phyloP scores from a whole-genome alignment of 768 basidiomycete species.

The Suillus decipiens region DNA sequence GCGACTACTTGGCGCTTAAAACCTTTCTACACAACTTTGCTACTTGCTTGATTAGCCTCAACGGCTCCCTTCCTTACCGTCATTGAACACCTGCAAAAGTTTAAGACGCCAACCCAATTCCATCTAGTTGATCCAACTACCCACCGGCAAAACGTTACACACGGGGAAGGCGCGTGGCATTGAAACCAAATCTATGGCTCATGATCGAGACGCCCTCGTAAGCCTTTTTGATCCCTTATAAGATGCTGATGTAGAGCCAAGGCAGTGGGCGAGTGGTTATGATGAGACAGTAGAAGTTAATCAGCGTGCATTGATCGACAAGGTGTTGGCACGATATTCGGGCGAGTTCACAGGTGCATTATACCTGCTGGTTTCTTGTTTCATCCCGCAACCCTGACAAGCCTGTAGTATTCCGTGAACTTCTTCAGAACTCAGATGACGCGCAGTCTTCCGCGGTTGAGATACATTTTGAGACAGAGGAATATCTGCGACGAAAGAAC shows the following conservation, averaged over 20 bases:
- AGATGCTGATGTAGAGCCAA: slow-evolving; percentile 5
- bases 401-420: slow-evolving; percentile 65
- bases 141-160: slow-evolving; percentile 15
- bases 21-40: not conserved
- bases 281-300: slow-evolving; percentile 90
- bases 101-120: slow-evolving; percentile 6
- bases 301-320: slow-evolving; percentile 95
- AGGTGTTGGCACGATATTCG: slow-evolving; percentile 92
- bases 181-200: slow-evolving; percentile 23
- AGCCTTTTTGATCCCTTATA: slow-evolving; percentile 4
- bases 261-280: slow-evolving; percentile 57
- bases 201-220: slow-evolving; percentile 34
- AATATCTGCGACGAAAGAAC: slow-evolving; percentile 39
- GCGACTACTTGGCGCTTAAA: not conserved
- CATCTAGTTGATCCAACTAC: not conserved
- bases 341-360: slow-evolving; percentile 82
- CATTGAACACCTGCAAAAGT: not conserved
- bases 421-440: slow-evolving; percentile 96
- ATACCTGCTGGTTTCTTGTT: not conserved
- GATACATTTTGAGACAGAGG: slow-evolving; percentile 75
- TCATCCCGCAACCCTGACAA: slow-evolving; percentile 2
- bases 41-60: not conserved
- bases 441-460: slow-evolving; percentile 75
- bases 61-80: not conserved
- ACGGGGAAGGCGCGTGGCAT: slow-evolving; percentile 19